A percentile compares a stretch with the other conserved stretches of the same genome.
phyloP scores from a whole-genome alignment of 106 monocot species.

The Hemerocallis citrina region DNA sequence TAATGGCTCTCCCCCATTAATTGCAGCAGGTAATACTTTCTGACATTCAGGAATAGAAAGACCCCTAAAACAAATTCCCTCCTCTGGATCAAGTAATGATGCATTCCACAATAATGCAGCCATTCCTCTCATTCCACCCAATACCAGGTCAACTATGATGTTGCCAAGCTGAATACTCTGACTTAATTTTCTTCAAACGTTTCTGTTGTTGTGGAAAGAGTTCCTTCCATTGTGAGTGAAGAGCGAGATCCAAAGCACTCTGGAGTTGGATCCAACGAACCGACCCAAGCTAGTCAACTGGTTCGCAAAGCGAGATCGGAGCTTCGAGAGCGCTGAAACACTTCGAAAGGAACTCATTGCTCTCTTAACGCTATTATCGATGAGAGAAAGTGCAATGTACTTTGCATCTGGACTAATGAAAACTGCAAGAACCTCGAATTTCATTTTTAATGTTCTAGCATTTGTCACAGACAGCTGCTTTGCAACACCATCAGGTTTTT shows the following conservation, averaged over 20 bases:
- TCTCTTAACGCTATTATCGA: no score
- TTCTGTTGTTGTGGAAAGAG: conserved; percentile 96
- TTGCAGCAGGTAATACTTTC: conserved; percentile 75
- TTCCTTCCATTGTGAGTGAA: conserved; percentile 70
- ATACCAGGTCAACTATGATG: conserved; percentile 90
- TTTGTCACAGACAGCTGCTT: conserved; percentile 67
- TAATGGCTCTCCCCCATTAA: conserved; percentile 72
- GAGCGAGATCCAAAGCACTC: conserved; percentile 61
- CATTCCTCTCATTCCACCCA: conserved; percentile 99
- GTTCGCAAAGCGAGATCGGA: conserved; percentile 68
- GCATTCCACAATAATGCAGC: conserved; percentile 90
- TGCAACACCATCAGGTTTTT: conserved; percentile 47
- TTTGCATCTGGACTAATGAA: conserved; percentile 74
- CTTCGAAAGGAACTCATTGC: conserved; percentile 50
- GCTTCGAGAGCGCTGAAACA: conserved; percentile 53
- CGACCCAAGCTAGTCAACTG: conserved; percentile 41
- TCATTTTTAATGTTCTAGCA: conserved; percentile 82
- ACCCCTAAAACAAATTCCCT: conserved; percentile 98
- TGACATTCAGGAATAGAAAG: conserved; percentile 98
- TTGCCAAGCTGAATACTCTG: conserved; percentile 91
- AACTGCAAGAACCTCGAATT: conserved; percentile 67
- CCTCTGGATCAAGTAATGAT: conserved; percentile 93
- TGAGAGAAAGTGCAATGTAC: conserved; percentile 80
- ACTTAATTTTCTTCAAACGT: conserved; percentile 84
- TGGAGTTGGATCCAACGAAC: conserved; percentile 77